Conservation (phyloP, 139 green algal genomes). For the Chlorella sp. region DNA sequence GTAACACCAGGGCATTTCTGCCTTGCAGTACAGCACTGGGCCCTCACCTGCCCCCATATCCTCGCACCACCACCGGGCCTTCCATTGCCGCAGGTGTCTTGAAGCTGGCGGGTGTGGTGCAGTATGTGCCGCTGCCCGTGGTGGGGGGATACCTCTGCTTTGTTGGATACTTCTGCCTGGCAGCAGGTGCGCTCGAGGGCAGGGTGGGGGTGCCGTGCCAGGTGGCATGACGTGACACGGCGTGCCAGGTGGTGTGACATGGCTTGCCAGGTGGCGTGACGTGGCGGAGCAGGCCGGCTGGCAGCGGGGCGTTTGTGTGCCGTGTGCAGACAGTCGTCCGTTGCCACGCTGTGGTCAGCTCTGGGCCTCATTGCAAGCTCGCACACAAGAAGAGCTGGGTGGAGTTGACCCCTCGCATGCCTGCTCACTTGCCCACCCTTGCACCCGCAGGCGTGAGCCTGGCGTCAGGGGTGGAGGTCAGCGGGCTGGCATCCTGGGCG, state of each 20-base stretch:
- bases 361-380: too few relatives aligned
- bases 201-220: not conserved
- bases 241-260: too few relatives aligned
- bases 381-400: not conserved
- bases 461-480: conserved; percentile 2
- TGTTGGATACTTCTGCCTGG: conserved; percentile 74
- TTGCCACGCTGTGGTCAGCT: not conserved
- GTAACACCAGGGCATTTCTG: not conserved
- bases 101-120: conserved; percentile 73
- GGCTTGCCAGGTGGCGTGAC: too few relatives aligned
- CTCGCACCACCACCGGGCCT: not conserved
- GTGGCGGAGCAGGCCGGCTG: too few relatives aligned
- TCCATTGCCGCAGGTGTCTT: conserved; percentile 55
- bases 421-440: not conserved
- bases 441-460: conserved; percentile 32
- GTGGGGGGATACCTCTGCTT: conserved; percentile 66
- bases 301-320: too few relatives aligned
- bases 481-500: not conserved
- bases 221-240: too few relatives aligned
- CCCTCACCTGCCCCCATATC: not conserved
- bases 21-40: not conserved
- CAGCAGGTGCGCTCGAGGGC: conserved; percentile 14
- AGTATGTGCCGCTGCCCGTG: conserved; percentile 82
- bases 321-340: not conserved
- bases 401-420: not conserved